These are phyloP conservation scores for Cicer bijugum DNA, from an alignment of 306 rosid genomes.

Conservation along the genomic window DNA sequence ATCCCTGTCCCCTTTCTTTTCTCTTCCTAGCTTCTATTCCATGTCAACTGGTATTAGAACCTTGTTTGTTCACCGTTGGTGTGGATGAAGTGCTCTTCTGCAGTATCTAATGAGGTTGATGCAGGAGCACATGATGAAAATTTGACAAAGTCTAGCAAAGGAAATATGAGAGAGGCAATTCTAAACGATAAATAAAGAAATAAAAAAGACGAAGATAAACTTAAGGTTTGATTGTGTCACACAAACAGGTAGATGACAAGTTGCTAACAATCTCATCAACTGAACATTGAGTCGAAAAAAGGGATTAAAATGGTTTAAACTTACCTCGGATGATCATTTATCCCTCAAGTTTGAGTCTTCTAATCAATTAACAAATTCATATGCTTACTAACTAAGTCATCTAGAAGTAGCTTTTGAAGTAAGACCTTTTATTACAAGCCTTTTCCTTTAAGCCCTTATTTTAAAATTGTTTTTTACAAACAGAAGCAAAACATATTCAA, in stretches of 20 bases:
- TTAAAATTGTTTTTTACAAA: background rate
- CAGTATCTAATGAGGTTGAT: constrained; percentile 2
- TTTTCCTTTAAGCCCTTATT: background rate
- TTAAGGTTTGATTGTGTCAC: background rate
- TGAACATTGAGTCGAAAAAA: background rate
- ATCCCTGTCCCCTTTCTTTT: background rate
- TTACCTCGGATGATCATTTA: background rate
- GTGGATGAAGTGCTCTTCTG: constrained; percentile 23
- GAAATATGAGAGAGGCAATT: background rate
- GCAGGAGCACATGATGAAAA: constrained; percentile 16
- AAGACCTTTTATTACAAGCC: constrained; percentile 8
- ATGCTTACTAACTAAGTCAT: background rate
- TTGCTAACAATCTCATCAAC: constrained; percentile 7
- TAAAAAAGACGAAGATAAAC: background rate
- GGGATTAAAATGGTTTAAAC: background rate
- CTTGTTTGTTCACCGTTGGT: constrained; percentile 4
- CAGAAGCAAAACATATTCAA: background rate
- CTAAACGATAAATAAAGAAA: background rate
- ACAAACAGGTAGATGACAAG: constrained; percentile 6
- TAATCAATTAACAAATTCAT: background rate
- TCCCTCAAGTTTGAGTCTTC: constrained; percentile 2
- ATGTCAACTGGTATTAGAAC: constrained; percentile 16
- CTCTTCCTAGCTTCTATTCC: background rate
- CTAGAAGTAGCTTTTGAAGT: background rate
- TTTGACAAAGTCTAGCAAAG: background rate